Evolutionary conservation across 2,329 filamentous ascomycete genomes (phyloP), one percentile per base, ranked within the genome.

Genomic region (Helotiales sp.): DNA sequence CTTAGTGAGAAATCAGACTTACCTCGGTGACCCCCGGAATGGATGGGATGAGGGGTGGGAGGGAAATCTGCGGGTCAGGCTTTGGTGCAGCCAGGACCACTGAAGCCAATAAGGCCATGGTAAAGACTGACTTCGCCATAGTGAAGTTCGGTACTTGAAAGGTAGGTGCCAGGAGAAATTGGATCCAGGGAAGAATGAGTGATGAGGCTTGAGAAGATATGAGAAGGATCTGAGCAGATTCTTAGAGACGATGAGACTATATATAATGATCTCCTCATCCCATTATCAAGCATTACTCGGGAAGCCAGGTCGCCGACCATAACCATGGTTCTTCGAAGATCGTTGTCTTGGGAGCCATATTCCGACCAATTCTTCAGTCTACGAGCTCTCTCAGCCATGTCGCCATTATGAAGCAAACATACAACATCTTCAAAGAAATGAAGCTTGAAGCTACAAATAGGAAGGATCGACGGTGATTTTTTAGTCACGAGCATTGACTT

Each of bases 1-100:
- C n/a, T n/a, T n/a, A n/a, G n/a, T n/a, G n/a, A n/a, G n/a, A n/a
- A n/a, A n/a, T n/a, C n/a, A n/a, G n/a, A n/a, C n/a, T n/a, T n/a
- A n/a, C n/a, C n/a, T 82, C 81, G 4, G 82, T 86, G 12, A 87
- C 78, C 25, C 83, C 82, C 0, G 82, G 82, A 59, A 85, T 84
- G 10, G 72, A 70, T 1, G 83, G 84, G 60, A 86, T 84, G 31
- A 85, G 73, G 48, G 82, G 81, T 48, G 81, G 80, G 3, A 85
- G 72, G 24, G 73, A 69, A 63, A 77, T 59, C 57, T 66, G 63
- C 5, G 58, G 57, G n/a, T 63, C 58, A 34, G 57, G 62, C 22
- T 44, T 24, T 38, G 62, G 60, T n/a, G 55, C 51, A 27, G 52
- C 49, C n/a, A 49, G 27, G 36, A 22, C 53, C 17, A 55, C 2